phyloP scores from a whole-genome alignment of 345 rosid genomes.

The Camelina sativa region DNA sequence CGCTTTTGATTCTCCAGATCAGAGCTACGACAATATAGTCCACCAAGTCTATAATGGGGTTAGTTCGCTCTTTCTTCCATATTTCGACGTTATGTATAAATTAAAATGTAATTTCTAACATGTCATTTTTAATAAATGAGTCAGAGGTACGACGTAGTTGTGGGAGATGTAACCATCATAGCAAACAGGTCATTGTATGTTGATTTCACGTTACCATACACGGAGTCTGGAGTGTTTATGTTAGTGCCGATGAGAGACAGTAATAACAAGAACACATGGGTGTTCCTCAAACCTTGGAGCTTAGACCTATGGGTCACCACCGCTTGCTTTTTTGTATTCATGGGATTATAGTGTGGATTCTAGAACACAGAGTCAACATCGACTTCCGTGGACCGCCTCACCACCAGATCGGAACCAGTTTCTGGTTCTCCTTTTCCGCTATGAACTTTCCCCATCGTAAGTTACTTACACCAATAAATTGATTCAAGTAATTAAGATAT shows the following conservation, averaged over 20 bases:
- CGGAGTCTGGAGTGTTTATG: constrained; percentile 76
- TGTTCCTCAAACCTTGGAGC: constrained; percentile 66
- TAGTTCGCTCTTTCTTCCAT: constrained; percentile 2
- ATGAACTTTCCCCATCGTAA: constrained; percentile 38
- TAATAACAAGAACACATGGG: constrained; percentile 55
- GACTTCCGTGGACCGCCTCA: constrained; percentile 56
- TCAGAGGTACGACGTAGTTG: constrained; percentile 60
- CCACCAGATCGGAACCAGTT: constrained; percentile 39
- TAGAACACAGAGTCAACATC: constrained; percentile 64
- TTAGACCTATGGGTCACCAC: constrained; percentile 63
- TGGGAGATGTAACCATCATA: constrained; percentile 67
- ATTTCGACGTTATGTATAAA: not conserved
- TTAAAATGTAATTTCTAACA: not conserved
- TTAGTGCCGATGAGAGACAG: constrained; percentile 54
- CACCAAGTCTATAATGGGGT: constrained; percentile 50
- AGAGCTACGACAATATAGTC: constrained; percentile 45
- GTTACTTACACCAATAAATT: constrained; percentile 8
- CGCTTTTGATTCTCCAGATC: constrained; percentile 17
- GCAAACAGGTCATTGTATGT: constrained; percentile 53
- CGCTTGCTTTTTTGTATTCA: constrained; percentile 51
- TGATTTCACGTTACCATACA: constrained; percentile 71
- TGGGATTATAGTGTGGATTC: constrained; percentile 67
- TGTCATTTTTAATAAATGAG: not conserved
- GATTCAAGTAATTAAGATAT: not conserved
- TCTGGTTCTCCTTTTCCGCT: constrained; percentile 45